Evolutionary conservation across 805 yeast species (phyloP).

Genomic region (Saccharomycopsis oosterbeekiorum): DNA sequence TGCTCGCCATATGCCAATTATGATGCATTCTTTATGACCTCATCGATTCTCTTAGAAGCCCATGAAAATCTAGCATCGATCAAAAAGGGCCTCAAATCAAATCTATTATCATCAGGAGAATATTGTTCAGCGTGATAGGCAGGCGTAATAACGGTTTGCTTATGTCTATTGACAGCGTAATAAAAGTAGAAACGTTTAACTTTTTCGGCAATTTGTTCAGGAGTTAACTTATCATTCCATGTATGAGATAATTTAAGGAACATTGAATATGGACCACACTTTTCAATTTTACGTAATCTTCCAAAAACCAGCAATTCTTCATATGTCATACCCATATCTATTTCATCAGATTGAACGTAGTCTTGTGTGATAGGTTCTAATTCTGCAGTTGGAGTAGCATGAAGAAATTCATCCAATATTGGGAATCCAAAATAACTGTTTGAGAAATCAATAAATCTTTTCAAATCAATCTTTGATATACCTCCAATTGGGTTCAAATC

Average conservation of each 20-base stretch:
- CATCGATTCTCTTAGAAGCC: constrained; percentile 85
- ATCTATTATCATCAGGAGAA: constrained; percentile 96
- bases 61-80: constrained; percentile 83
- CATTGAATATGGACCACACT: constrained; percentile 96
- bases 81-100: constrained; percentile 91
- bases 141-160: constrained; percentile 96
- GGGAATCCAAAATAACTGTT: constrained; percentile 61
- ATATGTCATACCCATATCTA: constrained; percentile 97
- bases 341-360: constrained; percentile 93
- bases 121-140: constrained; percentile 96
- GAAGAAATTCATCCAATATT: constrained; percentile 63
- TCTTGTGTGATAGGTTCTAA: constrained; percentile 89
- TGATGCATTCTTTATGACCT: constrained; percentile 35
- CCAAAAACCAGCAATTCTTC: constrained; percentile 91
- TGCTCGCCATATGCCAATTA: not conserved
- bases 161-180: constrained; percentile 93
- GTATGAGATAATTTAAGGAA: constrained; percentile 81
- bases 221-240: constrained; percentile 81
- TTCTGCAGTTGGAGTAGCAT: constrained; percentile 97
- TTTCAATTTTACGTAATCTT: constrained; percentile 77
- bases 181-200: constrained; percentile 88
- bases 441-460: constrained; percentile 78
- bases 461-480: constrained; percentile 87
- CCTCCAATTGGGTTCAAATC: constrained; percentile 99
- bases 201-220: constrained; percentile 80